Conservation (phyloP, 192 early-diverging fungal genomes). For the Thoreauomyces humboldtii region DNA sequence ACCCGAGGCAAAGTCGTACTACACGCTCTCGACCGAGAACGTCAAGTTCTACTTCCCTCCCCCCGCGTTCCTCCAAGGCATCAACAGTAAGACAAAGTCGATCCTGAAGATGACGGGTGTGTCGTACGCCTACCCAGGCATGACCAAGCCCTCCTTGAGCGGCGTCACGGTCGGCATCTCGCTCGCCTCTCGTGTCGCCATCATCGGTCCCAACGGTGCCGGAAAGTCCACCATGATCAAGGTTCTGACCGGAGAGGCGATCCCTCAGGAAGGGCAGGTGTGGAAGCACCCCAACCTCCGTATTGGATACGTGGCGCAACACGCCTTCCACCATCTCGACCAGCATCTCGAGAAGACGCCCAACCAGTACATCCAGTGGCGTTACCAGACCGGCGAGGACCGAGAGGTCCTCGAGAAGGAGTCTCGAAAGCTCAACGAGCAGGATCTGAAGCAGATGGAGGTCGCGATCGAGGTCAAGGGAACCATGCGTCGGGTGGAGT, state of each 20-base stretch:
- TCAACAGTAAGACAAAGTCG: constrained; percentile 72
- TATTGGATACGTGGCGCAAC: constrained; percentile 82
- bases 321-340: constrained; percentile 85
- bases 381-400: constrained; percentile 74
- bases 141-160: constrained; percentile 54
- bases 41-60: constrained; percentile 75
- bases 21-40: constrained; percentile 65
- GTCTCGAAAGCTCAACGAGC: constrained; percentile 63
- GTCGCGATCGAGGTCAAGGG: constrained; percentile 51
- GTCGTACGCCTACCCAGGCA: constrained; percentile 69
- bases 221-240: constrained; percentile 49
- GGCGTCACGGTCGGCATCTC: constrained; percentile 66
- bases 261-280: constrained; percentile 67
- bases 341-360: constrained; percentile 73
- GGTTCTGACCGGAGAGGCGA: constrained; percentile 73
- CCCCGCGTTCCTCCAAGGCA: constrained; percentile 70
- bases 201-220: constrained; percentile 70
- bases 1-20: constrained; percentile 76
- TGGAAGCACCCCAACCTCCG: constrained; percentile 83
- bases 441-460: constrained; percentile 65
- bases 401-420: constrained; percentile 75
- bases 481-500: constrained; percentile 57
- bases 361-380: constrained; percentile 81
- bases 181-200: constrained; percentile 74
- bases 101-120: constrained; percentile 74